These are phyloP conservation scores for Macroventuria anomochaeta DNA, from an alignment of 2,329 filamentous ascomycete species.

Conservation along the genomic window DNA sequence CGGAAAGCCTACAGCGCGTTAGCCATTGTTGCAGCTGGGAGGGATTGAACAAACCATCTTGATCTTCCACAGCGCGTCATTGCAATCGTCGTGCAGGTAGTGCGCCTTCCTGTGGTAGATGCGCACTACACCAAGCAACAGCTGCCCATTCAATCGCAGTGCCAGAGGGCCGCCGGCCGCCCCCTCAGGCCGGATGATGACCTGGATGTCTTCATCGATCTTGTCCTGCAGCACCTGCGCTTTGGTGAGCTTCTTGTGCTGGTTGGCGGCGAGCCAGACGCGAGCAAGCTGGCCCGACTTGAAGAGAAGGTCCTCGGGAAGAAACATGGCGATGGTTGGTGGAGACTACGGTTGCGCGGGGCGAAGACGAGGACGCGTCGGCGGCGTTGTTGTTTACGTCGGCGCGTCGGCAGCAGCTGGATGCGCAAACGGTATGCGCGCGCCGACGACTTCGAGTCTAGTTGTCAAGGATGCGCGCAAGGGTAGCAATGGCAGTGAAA, in stretches of 20 bases:
- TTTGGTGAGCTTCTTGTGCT: constrained; percentile 98
- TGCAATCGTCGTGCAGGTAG: constrained; percentile 96
- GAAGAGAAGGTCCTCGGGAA: constrained; percentile 92
- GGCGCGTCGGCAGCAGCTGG: constrained; percentile 38
- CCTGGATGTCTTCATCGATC: constrained; percentile 91
- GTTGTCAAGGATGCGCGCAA: constrained; percentile 27
- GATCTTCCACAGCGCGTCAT: constrained; percentile 96
- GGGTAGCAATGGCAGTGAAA: constrained; percentile 32
- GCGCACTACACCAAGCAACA: constrained; percentile 91
- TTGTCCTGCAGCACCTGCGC: constrained; percentile 94
- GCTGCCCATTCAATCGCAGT: constrained; percentile 88
- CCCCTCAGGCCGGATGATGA: constrained; percentile 79
- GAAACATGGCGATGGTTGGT: constrained; percentile 75
- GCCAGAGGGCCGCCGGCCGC: constrained; percentile 84
- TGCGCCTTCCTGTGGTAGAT: constrained; percentile 98
- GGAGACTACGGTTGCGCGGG: constrained; percentile 16
- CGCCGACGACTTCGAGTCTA: constrained; percentile 27
- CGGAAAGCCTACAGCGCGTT: constrained; percentile 73
- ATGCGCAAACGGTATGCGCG: constrained; percentile 34
- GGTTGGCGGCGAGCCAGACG: constrained; percentile 97
- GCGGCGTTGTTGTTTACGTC: constrained; percentile 38
- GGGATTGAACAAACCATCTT: constrained; percentile 75
- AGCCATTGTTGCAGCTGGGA: constrained; percentile 6
- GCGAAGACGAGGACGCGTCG: constrained; percentile 29
- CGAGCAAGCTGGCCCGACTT: constrained; percentile 97